phyloP scores from a whole-genome alignment of 1,284 basidiomycete genomes.

The Sporisorium scitamineum region DNA sequence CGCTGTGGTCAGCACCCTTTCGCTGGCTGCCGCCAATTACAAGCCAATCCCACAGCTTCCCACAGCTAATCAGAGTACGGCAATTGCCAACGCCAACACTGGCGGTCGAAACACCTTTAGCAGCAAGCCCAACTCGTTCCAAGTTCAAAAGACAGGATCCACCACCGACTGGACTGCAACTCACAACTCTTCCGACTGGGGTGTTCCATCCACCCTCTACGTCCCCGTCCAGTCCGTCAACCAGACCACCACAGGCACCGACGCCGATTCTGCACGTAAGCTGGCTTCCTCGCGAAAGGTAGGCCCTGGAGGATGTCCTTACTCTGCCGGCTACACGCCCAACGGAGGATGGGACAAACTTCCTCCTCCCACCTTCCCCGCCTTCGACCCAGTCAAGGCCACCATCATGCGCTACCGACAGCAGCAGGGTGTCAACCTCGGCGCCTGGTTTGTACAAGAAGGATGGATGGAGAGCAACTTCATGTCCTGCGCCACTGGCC shows the following conservation, averaged over 20 bases:
- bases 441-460: constrained; percentile 77
- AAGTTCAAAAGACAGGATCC: constrained; percentile 38
- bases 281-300: constrained; percentile 47
- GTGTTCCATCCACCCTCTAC: constrained; percentile 55
- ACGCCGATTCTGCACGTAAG: constrained; percentile 23
- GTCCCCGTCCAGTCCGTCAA: constrained; percentile 41
- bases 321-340: constrained; percentile 59
- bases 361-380: constrained; percentile 54
- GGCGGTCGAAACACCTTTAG: constrained; percentile 22
- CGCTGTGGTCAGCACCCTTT: constrained; percentile 58
- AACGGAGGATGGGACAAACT: constrained; percentile 54
- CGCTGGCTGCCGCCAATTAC: constrained; percentile 67
- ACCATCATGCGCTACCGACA: constrained; percentile 65
- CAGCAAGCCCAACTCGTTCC: constrained; percentile 36
- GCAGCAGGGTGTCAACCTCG: constrained; percentile 62
- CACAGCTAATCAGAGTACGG: constrained; percentile 21
- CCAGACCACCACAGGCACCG: constrained; percentile 13
- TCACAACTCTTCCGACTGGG: constrained; percentile 53
- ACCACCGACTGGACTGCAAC: constrained; percentile 32
- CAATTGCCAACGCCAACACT: constrained; percentile 1
- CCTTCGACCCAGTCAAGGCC: constrained; percentile 62
- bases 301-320: constrained; percentile 60
- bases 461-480: constrained; percentile 81
- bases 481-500: constrained; percentile 76
- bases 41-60: constrained; percentile 65